Percentiles rank a stretch among this genome's conserved stretches.
phyloP scores from a whole-genome alignment of 192 early-diverging fungal species.

The Geranomyces michiganensis region DNA sequence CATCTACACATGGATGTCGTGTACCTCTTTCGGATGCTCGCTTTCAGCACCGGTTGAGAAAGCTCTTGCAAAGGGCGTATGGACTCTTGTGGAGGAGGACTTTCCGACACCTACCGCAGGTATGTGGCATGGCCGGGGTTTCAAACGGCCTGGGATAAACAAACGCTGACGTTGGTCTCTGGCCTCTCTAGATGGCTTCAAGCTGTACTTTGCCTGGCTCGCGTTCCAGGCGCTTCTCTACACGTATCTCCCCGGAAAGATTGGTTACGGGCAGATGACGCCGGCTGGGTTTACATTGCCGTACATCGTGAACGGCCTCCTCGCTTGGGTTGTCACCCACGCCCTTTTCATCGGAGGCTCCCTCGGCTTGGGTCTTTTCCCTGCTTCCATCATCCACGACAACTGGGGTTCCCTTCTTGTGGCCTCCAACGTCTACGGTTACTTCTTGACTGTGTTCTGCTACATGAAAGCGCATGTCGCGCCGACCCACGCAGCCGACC shows the following conservation, averaged over 20 bases:
- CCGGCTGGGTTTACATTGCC: constrained; percentile 73
- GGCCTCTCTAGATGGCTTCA: constrained; percentile 47
- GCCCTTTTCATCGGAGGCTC: constrained; percentile 66
- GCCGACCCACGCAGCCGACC: constrained; percentile 74
- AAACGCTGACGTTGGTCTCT: neutral
- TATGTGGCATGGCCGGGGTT: no score
- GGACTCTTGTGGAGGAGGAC: constrained; percentile 27
- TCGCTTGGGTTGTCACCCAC: constrained; percentile 74
- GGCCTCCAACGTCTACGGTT: constrained; percentile 76
- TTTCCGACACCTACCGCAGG: constrained; percentile 49
- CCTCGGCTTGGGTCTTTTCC: constrained; percentile 64
- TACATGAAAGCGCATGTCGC: constrained; percentile 72
- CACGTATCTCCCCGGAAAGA: constrained; percentile 63
- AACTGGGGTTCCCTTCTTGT: constrained; percentile 73
- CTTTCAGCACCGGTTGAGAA: constrained; percentile 57
- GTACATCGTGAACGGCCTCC: constrained; percentile 79
- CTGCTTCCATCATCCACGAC: constrained; percentile 71
- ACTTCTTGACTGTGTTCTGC: constrained; percentile 72
- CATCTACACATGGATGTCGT: constrained; percentile 69
- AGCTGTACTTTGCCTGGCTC: constrained; percentile 69
- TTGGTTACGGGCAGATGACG: constrained; percentile 78
- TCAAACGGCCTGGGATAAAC: no score
- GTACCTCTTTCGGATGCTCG: constrained; percentile 68
- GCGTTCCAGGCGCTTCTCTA: constrained; percentile 71
- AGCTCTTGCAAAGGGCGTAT: constrained; percentile 17